Evolutionary conservation across 2,329 filamentous ascomycete genomes (phyloP).

Genomic region (Scedosporium apiospermum): DNA sequence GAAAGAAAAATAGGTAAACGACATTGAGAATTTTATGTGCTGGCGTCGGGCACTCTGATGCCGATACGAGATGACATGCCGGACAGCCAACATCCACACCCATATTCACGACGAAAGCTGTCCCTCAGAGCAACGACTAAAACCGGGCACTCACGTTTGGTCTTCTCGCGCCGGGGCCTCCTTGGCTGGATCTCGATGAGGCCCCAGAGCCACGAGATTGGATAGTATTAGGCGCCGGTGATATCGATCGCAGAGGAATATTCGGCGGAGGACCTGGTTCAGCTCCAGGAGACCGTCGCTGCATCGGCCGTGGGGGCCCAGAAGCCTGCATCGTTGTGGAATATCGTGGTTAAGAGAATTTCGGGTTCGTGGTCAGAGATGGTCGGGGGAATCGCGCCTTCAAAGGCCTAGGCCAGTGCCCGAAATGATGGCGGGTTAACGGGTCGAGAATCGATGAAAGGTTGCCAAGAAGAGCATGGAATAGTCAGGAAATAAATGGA

Average conservation of each 20-base stretch:
- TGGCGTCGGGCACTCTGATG: not conserved
- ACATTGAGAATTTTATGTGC: no score
- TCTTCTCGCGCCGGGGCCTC: conserved; percentile 31
- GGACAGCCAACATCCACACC: not conserved
- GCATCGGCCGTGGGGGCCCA: conserved; percentile 38
- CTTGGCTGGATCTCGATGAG: conserved; percentile 39
- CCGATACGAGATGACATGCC: not conserved
- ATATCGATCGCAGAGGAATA: conserved; percentile 48
- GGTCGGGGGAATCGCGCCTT: not conserved
- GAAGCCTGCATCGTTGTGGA: conserved; percentile 37
- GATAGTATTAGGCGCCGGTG: conserved; percentile 42
- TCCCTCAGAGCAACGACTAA: not conserved
- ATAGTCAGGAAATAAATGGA: conserved; percentile 17
- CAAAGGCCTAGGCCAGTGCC: not conserved
- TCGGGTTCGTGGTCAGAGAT: not conserved
- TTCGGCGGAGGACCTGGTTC: conserved; percentile 50
- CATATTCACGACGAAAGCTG: not conserved
- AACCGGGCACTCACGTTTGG: conserved; percentile 40
- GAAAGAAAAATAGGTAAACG: not conserved
- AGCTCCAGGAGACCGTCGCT: conserved; percentile 54
- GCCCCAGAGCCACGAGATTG: conserved; percentile 56
- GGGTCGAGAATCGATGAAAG: not conserved
- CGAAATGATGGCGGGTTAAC: not conserved
- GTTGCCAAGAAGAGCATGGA: conserved; percentile 7
- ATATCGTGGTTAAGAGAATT: not conserved